Evolutionary conservation across 2,329 filamentous ascomycete species (phyloP).

Genomic region (Cercospora beticola): DNA sequence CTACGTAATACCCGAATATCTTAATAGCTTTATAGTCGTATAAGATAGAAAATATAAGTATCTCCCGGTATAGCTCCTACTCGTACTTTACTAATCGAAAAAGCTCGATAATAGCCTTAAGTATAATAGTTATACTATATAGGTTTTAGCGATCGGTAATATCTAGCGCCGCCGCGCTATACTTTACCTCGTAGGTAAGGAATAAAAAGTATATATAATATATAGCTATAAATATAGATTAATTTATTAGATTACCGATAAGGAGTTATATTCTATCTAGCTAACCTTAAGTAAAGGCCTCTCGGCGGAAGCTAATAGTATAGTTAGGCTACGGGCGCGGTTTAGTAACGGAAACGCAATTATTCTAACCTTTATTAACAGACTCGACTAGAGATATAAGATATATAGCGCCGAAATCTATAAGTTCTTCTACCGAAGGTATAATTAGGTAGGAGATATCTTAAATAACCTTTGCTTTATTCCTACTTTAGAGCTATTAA

Average conservation of each 20-base stretch:
- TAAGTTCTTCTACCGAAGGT: background rate
- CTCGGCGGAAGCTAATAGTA: background rate
- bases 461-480: background rate
- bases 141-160: conserved; percentile 30
- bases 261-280: conserved; percentile 32
- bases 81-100: conserved; percentile 40
- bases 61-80: conserved; percentile 18
- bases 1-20: conserved; percentile 22
- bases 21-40: conserved; percentile 14
- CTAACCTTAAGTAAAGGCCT: conserved; percentile 23
- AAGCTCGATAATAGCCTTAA: conserved; percentile 26
- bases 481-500: background rate
- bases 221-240: conserved; percentile 37
- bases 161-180: conserved; percentile 25
- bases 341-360: background rate
- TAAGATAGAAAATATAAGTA: conserved; percentile 22
- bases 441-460: background rate
- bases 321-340: background rate
- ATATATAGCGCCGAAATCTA: background rate
- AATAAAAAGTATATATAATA: conserved; percentile 29
- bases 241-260: conserved; percentile 21
- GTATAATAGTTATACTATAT: conserved; percentile 25
- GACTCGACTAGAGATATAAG: background rate
- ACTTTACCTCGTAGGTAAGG: conserved; percentile 30
- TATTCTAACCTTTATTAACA: background rate